Evolutionary conservation across 305 asterid genomes (phyloP), one percentile per base, ranked within the genome.

Genomic region (Striga hermonthica): DNA sequence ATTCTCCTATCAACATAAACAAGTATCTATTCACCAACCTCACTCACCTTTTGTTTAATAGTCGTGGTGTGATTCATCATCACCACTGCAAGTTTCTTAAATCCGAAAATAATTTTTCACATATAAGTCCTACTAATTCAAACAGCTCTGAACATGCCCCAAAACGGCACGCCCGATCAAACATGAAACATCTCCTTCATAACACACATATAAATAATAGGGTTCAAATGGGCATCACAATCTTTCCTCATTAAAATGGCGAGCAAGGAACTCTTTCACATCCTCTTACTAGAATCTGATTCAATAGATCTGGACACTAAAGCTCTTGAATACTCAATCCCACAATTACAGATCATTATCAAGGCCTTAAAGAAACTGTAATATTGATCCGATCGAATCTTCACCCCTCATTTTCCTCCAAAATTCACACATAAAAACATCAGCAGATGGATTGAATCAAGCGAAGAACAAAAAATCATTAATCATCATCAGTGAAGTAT

Each of bases 401-500:
- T 45, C 12, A n/a, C 31, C 31, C 31, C 31, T 22, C 13, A 45
- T 5, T 45, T 45, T 44, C 13, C 13, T 1, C 35, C 14, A 1
- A 50, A 12, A 9, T 14, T 10, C 57, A 14, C 34, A 13, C 31
- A 49, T 13, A 6, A 5, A 1, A 50, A 6, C 8, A 12, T 13
- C 7, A 50, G 6, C 34, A 5, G 15, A 52, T 9, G 7, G 35
- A 45, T 34, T 64, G 49, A 41, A 54, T 66, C 31, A 22, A 22
- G 31, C 31, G 31, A 22, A 0, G n/a, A n/a, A n/a, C 57, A 41
- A 64, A 55, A 63, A 14, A 64, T 58, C 43, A 38, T 36, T 48
- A 70, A 68, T 44, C 43, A 35, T 22, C 3, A 9, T 31, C 28
- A 34, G 22, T 4, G 36, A 47, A 9, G 12, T n/a, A n/a, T n/a